phyloP scores from a whole-genome alignment of 78 protist species.

The Bigelowiella natans region DNA sequence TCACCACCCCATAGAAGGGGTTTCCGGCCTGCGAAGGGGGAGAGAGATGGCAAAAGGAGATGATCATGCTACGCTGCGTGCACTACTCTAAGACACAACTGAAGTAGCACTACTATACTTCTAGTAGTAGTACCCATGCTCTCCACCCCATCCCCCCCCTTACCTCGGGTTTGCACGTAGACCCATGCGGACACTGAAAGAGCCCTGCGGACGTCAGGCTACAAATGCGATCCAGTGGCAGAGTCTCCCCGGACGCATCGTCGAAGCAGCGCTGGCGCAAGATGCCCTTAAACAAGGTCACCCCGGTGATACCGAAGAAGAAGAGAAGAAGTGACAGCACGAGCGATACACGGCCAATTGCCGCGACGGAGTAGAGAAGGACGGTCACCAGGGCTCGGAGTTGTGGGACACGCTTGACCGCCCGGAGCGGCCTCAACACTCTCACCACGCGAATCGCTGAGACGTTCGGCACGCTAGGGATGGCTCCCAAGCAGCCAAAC shows the following conservation, averaged over 20 bases:
- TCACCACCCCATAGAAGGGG: neutral
- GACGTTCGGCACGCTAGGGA: neutral
- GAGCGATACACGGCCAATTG: neutral
- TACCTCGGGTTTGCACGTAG: neutral
- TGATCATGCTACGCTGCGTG: neutral
- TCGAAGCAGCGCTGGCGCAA: neutral
- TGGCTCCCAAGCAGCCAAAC: neutral
- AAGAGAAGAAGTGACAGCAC: neutral
- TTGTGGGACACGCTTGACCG: conserved; percentile 14
- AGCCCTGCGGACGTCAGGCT: neutral
- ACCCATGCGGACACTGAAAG: neutral
- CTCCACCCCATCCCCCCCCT: too few species aligned
- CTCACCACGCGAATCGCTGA: conserved; percentile 33
- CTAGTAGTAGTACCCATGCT: too few species aligned
- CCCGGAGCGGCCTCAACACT: conserved; percentile 41
- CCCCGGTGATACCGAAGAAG: conserved; percentile 18
- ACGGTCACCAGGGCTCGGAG: neutral
- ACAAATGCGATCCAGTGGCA: neutral
- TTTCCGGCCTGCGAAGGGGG: too few species aligned
- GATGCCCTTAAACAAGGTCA: neutral
- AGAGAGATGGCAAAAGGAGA: neutral
- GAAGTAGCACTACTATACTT: neutral
- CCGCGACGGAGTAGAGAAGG: neutral
- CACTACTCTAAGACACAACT: neutral
- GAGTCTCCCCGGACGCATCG: neutral